A percentile compares a stretch with the other conserved stretches of the same genome.
phyloP scores from a whole-genome alignment of 1,284 basidiomycete species.

The Microbotryomycetes sp. region DNA sequence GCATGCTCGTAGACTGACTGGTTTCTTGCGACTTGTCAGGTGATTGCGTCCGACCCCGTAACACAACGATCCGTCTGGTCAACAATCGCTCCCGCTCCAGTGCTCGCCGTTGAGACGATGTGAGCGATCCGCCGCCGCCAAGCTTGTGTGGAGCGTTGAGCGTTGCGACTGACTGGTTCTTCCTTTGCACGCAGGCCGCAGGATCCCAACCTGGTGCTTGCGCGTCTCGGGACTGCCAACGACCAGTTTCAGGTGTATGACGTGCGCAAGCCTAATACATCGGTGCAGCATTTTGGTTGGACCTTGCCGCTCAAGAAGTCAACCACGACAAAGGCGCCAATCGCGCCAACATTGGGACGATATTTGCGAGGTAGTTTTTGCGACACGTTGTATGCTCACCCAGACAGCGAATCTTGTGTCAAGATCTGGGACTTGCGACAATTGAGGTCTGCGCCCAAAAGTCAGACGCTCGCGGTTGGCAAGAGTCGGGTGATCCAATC shows the following conservation, averaged over 20 bases:
- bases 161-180: not conserved
- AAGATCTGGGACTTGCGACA: slow-evolving; percentile 12
- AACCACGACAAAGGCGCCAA: not conserved
- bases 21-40: slow-evolving; percentile 1
- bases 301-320: slow-evolving; percentile 7
- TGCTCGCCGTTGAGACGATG: slow-evolving; percentile 14
- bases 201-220: slow-evolving; percentile 22
- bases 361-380: slow-evolving; percentile 19
- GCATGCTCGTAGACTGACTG: not conserved
- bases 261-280: not conserved
- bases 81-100: slow-evolving; percentile 2
- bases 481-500: slow-evolving; percentile 1
- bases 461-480: not conserved
- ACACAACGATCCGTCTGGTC: slow-evolving; percentile 10
- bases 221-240: slow-evolving; percentile 2
- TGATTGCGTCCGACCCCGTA: slow-evolving; percentile 15
- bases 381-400: slow-evolving; percentile 17
- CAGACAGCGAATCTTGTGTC: slow-evolving; percentile 17
- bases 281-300: slow-evolving; percentile 14
- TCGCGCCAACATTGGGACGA: slow-evolving; percentile 14
- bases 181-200: not conserved
- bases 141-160: not conserved
- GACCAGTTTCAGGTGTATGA: slow-evolving; percentile 21
- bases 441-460: not conserved
- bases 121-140: not conserved